Evolutionary conservation across 225 moss, liverwort and hornwort species (phyloP), one percentile per base, ranked within the genome.

Genomic region (Polytrichum commune): DNA sequence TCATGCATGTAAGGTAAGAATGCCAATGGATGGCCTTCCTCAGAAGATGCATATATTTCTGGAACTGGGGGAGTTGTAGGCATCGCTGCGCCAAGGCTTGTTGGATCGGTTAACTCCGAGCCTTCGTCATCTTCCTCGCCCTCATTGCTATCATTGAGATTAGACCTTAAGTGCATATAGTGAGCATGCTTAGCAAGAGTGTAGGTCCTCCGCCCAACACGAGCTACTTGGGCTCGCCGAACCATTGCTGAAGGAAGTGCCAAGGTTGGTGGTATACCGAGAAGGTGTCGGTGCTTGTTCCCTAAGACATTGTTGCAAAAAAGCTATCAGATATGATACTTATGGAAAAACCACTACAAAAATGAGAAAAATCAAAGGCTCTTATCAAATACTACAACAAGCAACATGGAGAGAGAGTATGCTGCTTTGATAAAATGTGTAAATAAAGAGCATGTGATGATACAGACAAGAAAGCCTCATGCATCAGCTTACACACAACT

Each of bases 221-320:
- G 75, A 78, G 78, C 72, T 74, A 84, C 80, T 77, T 84, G 84
- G 8, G 69, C 78, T 71, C 84, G 80, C 66, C 84, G 80, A 19
- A 80, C 78, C 77, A 84, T 75, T 23, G 75, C 74, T 27, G 75
- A 64, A 55, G 80, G 84, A 54, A 84, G 77, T 26, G 84, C 78
- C 69, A 72, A 66, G 46, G 73, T 69, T 32, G 84, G 69, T 53
- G 84, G 80, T 19, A 84, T 69, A 7, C 77, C 75, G 3, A 84
- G 77, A 53, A 78, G 62, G 56, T 77, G 64, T 53, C 84, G 84
- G 64, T 66, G 64, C 65, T 73, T 72, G 64, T 75, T 75, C 66
- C 72, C 83, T 83, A 16, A 46, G 46, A 46, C 46, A 46, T 46
- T 46, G 16, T 46, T 46, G 3, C 8, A 16, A 4, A 46, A 46